phyloP scores from a whole-genome alignment of 2,329 filamentous ascomycete species.

The Neobulgaria alba region DNA sequence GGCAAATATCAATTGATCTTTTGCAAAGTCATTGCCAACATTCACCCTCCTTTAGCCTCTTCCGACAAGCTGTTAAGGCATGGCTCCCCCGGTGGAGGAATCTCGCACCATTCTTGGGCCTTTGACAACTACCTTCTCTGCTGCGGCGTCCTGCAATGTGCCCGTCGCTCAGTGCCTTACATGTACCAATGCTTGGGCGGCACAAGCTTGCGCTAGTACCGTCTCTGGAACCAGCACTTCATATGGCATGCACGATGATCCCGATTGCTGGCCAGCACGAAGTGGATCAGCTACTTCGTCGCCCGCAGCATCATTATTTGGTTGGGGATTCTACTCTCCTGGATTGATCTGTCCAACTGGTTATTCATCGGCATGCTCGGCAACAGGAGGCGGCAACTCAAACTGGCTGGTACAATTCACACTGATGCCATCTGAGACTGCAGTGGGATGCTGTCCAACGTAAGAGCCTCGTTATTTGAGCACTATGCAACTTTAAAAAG shows the following conservation, averaged over 20 bases:
- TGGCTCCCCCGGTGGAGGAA: too few relatives aligned
- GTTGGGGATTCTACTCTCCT: constrained; percentile 8
- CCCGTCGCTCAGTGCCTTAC: constrained; percentile 1
- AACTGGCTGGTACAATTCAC: constrained; percentile 4
- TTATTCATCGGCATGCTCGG: constrained; percentile 3
- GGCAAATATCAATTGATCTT: too few relatives aligned
- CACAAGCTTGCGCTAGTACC: constrained; percentile 2
- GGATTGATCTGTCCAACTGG: constrained; percentile 4
- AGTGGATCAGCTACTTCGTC: neutral
- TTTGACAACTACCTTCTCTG: constrained; percentile 4
- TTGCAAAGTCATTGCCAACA: too few relatives aligned
- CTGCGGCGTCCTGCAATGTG: constrained; percentile 1
- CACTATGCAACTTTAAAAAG: neutral
- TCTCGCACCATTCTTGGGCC: constrained; percentile 6
- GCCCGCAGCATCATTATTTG: neutral
- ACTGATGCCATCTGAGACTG: constrained; percentile 2
- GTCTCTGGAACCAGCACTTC: neutral
- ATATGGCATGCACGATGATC: constrained; percentile 2
- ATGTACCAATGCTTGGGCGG: constrained; percentile 3
- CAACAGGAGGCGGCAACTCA: constrained; percentile 1
- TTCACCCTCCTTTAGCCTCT: too few relatives aligned
- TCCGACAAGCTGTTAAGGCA: too few relatives aligned
- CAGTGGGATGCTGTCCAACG: constrained; percentile 6
- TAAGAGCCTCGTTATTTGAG: neutral
- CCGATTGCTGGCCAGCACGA: constrained; percentile 5